Percentiles rank a stretch among this genome's conserved stretches.
Evolutionary conservation across 148 eudicot genomes (phyloP).

Genomic region (Drosera capensis): DNA sequence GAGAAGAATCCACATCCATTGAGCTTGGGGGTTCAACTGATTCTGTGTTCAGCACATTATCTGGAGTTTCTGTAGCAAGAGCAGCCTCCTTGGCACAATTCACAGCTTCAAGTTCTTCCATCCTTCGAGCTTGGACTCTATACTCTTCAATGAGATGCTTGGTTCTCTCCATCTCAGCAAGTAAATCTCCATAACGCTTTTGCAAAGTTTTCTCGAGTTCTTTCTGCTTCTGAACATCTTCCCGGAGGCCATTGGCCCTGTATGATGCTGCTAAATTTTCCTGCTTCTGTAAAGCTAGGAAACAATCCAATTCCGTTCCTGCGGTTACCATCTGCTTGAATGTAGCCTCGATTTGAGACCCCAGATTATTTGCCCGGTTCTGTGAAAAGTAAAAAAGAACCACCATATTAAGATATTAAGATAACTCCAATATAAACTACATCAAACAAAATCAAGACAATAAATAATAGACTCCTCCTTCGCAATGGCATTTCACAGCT

Average conservation of each 20-base stretch:
- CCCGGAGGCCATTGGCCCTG: slow-evolving; percentile 80
- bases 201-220: slow-evolving; percentile 73
- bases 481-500: too few relatives aligned
- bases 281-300: slow-evolving; percentile 75
- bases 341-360: slow-evolving; percentile 74
- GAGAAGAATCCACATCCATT: background rate
- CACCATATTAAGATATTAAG: background rate
- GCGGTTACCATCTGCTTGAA: slow-evolving; percentile 93
- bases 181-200: slow-evolving; percentile 62
- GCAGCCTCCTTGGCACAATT: slow-evolving; percentile 24
- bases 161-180: slow-evolving; percentile 39
- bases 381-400: slow-evolving; percentile 17
- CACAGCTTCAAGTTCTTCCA: slow-evolving; percentile 42
- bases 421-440: background rate
- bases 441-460: background rate
- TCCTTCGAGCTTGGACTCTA: slow-evolving; percentile 29
- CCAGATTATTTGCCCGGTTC: slow-evolving; percentile 65
- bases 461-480: too few relatives aligned
- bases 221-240: slow-evolving; percentile 92
- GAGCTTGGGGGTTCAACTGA: background rate
- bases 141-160: slow-evolving; percentile 31
- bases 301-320: slow-evolving; percentile 87
- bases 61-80: slow-evolving; percentile 13
- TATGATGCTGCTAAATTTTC: slow-evolving; percentile 71
- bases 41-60: background rate